Evolutionary conservation across 768 basidiomycete species (phyloP).

Genomic region (Sporobolomyces phaffii): DNA sequence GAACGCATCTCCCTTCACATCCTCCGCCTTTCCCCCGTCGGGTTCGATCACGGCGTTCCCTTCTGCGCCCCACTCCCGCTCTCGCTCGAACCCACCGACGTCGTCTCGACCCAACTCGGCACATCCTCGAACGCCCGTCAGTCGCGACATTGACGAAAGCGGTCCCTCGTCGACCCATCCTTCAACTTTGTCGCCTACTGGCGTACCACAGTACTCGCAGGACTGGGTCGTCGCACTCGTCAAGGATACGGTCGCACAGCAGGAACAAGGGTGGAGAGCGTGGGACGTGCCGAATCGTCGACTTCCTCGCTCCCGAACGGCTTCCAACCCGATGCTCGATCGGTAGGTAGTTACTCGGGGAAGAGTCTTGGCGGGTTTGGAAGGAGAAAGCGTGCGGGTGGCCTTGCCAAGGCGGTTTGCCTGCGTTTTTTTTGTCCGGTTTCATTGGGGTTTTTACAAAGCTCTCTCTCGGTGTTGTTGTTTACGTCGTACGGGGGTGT

Average conservation of each 20-base stretch:
- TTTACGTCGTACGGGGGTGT: no score
- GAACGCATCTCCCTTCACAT: slow-evolving; percentile 15
- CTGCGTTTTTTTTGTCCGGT: no score
- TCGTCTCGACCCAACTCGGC: background rate
- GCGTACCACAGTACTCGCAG: slow-evolving; percentile 2
- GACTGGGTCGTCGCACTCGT: slow-evolving; percentile 33
- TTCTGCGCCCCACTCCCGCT: background rate
- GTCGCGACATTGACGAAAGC: no score
- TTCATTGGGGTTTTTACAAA: no score
- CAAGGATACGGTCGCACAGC: background rate
- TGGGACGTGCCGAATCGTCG: slow-evolving; percentile 5
- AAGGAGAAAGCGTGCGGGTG: background rate
- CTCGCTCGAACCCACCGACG: background rate
- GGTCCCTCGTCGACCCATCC: no score
- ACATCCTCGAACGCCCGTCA: background rate
- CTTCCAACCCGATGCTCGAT: background rate
- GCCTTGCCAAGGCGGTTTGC: no score
- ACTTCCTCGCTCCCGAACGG: background rate
- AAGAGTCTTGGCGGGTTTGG: no score
- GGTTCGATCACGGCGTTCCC: background rate
- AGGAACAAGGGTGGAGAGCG: background rate
- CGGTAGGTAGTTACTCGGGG: no score
- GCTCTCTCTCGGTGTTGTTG: no score
- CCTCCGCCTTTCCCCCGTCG: slow-evolving; percentile 7
- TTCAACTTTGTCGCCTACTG: no score